These are phyloP conservation scores for Aphanomyces cochlioides DNA, from an alignment of 352 stramenopile species.

Conservation along the genomic window DNA sequence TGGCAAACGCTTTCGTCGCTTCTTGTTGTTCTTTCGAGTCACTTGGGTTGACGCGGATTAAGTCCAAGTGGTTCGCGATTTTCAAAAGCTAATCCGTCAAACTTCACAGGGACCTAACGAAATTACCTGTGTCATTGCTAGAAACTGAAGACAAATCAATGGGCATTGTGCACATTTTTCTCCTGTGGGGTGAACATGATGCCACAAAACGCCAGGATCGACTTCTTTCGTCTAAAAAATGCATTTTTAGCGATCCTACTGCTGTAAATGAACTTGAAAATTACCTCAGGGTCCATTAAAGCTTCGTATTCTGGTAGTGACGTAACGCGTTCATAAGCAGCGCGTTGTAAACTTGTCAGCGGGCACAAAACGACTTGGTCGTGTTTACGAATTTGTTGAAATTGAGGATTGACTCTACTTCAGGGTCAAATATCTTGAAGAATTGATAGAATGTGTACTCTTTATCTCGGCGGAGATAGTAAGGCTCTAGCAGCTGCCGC, in stretches of 20 bases:
- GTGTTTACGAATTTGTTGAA: slow-evolving; percentile 66
- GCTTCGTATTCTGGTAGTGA: slow-evolving; percentile 70
- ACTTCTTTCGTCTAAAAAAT: slow-evolving; percentile 38
- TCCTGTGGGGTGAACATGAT: slow-evolving; percentile 52
- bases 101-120: neutral
- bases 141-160: slow-evolving; percentile 61
- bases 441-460: slow-evolving; percentile 18
- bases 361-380: slow-evolving; percentile 82
- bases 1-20: slow-evolving; percentile 54
- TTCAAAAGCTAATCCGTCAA: slow-evolving; percentile 40
- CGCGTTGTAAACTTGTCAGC: slow-evolving; percentile 63
- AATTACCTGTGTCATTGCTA: slow-evolving; percentile 52
- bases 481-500: slow-evolving; percentile 49
- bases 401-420: slow-evolving; percentile 52
- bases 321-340: slow-evolving; percentile 63
- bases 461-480: slow-evolving; percentile 72
- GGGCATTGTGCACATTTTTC: slow-evolving; percentile 55
- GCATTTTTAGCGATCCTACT: no score
- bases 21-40: slow-evolving; percentile 51
- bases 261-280: no score
- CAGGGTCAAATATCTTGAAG: neutral
- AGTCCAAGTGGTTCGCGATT: slow-evolving; percentile 73
- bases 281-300: slow-evolving; percentile 54
- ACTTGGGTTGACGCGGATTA: slow-evolving; percentile 67
- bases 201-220: slow-evolving; percentile 63